These are phyloP conservation scores for Pulveroboletus sp. DNA, from an alignment of 768 basidiomycete species.

Conservation along the genomic window DNA sequence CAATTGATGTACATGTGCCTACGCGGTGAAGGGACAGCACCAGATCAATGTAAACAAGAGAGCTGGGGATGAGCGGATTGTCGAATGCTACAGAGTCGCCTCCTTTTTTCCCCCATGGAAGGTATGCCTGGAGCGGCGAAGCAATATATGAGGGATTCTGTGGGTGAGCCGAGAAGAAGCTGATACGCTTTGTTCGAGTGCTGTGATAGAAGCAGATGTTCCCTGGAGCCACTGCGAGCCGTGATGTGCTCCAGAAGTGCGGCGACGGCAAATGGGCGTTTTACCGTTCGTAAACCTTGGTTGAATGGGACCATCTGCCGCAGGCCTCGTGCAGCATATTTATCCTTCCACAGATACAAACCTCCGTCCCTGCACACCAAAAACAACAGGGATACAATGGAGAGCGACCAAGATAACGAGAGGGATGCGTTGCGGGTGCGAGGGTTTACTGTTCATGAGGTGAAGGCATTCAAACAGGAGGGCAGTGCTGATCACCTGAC, in stretches of 20 bases:
- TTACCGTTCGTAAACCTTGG: slow-evolving; percentile 3
- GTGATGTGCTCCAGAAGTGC: background rate
- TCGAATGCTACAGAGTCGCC: background rate
- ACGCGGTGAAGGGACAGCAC: background rate
- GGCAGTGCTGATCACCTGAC: slow-evolving; percentile 5
- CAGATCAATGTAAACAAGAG: background rate
- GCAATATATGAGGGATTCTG: background rate
- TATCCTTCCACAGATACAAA: background rate
- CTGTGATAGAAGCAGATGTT: slow-evolving; percentile 7
- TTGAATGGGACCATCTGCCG: background rate
- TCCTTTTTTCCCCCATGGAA: background rate
- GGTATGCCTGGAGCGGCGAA: background rate
- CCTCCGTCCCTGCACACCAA: slow-evolving; percentile 5
- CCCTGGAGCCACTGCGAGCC: background rate
- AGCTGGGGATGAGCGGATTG: background rate
- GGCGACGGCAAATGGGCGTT: slow-evolving; percentile 5
- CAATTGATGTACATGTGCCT: background rate
- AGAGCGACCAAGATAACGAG: slow-evolving; percentile 6
- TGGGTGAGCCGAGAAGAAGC: slow-evolving; percentile 15
- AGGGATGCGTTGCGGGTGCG: slow-evolving; percentile 1
- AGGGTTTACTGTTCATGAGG: slow-evolving; percentile 27
- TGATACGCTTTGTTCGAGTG: background rate
- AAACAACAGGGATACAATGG: slow-evolving; percentile 13
- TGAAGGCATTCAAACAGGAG: slow-evolving; percentile 20
- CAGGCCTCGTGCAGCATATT: slow-evolving; percentile 1